Percentiles rank a stretch among this genome's conserved stretches.
phyloP scores from a whole-genome alignment of 1,284 basidiomycete genomes.

The Boletellus deceptivus region DNA sequence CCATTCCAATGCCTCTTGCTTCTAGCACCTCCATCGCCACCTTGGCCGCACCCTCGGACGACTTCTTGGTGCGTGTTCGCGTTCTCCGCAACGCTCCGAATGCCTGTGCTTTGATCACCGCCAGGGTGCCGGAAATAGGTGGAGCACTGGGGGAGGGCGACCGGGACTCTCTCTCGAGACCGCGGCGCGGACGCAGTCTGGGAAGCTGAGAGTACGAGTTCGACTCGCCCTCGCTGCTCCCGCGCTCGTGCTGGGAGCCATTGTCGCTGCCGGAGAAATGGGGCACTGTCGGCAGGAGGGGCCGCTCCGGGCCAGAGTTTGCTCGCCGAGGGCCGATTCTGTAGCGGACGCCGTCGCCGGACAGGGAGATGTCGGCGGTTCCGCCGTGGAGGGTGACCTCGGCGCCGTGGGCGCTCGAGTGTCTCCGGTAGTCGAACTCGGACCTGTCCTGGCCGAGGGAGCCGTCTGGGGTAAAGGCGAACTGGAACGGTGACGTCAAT shows the following conservation, averaged over 20 bases:
- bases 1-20: constrained; percentile 68
- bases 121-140: constrained; percentile 73
- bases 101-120: constrained; percentile 83
- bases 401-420: constrained; percentile 46
- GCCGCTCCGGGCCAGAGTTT: constrained; percentile 49
- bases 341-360: constrained; percentile 58
- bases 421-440: constrained; percentile 65
- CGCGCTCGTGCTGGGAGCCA: constrained; percentile 51
- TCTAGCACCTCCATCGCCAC: constrained; percentile 76
- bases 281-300: constrained; percentile 48
- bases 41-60: constrained; percentile 68
- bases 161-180: constrained; percentile 51
- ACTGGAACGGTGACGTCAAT: constrained; percentile 63
- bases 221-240: constrained; percentile 55
- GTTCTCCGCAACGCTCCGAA: constrained; percentile 80
- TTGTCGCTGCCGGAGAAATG: constrained; percentile 52
- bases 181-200: constrained; percentile 44
- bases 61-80: constrained; percentile 65
- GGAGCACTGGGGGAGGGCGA: constrained; percentile 69
- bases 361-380: constrained; percentile 66
- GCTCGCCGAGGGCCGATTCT: constrained; percentile 50
- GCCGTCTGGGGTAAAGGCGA: constrained; percentile 55
- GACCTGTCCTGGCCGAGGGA: constrained; percentile 51
- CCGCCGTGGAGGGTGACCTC: constrained; percentile 69
- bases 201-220: constrained; percentile 42